These are phyloP conservation scores for Parietichytrium sp. DNA, from an alignment of 108 stramenopile species.

Conservation along the genomic window DNA sequence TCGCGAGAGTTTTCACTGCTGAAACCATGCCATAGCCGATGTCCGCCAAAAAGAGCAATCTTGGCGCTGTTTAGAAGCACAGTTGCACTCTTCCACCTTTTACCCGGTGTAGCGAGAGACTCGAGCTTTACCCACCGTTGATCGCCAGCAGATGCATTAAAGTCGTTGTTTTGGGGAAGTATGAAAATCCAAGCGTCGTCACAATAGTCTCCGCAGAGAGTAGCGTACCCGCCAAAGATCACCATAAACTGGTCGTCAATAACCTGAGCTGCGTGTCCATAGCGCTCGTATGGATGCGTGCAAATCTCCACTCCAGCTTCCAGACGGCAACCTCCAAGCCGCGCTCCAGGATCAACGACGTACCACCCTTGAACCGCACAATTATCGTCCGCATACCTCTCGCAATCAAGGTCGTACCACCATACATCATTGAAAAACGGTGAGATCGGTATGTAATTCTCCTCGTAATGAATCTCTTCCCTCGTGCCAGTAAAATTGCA, in stretches of 20 bases:
- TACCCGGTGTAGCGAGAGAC: background rate
- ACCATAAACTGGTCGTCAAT: constrained; percentile 70
- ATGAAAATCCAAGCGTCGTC: constrained; percentile 76
- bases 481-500: constrained; percentile 49
- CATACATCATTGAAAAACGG: constrained; percentile 76
- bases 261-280: constrained; percentile 71
- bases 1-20: constrained; percentile 66
- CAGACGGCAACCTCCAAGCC: constrained; percentile 67
- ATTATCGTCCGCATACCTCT: constrained; percentile 56
- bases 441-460: constrained; percentile 52
- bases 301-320: constrained; percentile 62
- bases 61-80: constrained; percentile 29
- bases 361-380: constrained; percentile 68
- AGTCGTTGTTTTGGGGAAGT: background rate
- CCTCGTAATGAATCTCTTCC: constrained; percentile 27
- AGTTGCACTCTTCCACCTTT: background rate
- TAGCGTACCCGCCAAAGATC: constrained; percentile 74
- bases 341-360: constrained; percentile 64
- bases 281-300: constrained; percentile 69
- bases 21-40: constrained; percentile 81
- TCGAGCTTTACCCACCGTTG: constrained; percentile 25
- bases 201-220: constrained; percentile 78
- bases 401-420: constrained; percentile 72
- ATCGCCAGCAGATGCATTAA: background rate
- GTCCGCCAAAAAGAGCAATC: constrained; percentile 74